Conservation (phyloP, 768 basidiomycete species). For the Phylloporus sp. region DNA sequence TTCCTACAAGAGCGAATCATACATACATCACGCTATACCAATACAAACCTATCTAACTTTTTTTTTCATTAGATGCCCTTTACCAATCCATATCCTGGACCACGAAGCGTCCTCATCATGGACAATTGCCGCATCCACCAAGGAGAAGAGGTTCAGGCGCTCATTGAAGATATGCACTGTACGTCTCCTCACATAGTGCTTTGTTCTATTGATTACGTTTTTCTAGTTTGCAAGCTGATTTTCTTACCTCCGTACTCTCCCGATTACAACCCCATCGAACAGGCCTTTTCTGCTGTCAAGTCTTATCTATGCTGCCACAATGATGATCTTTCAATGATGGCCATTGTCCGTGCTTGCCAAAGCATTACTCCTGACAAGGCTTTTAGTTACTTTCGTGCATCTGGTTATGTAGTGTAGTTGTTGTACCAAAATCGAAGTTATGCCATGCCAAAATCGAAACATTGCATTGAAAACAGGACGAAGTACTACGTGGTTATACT, state of each 20-base stretch:
- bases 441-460: too few relatives aligned
- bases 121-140: constrained; percentile 25
- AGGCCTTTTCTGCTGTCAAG: constrained; percentile 9
- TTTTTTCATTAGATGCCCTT: constrained; percentile 2
- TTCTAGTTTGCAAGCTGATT: constrained; percentile 21
- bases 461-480: too few relatives aligned
- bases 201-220: too few relatives aligned
- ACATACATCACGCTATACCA: too few relatives aligned
- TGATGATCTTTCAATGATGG: neutral
- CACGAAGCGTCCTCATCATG: constrained; percentile 14
- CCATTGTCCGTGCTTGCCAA: neutral
- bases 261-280: constrained; percentile 16
- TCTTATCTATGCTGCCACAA: neutral
- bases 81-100: neutral
- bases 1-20: constrained; percentile 11
- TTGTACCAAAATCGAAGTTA: too few relatives aligned
- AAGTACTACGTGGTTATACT: too few relatives aligned
- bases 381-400: neutral
- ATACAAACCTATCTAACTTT: too few relatives aligned
- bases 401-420: constrained; percentile 3
- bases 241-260: constrained; percentile 22
- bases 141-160: constrained; percentile 8
- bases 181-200: neutral
- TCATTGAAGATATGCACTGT: constrained; percentile 20
- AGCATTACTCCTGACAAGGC: constrained; percentile 4